Percentiles rank a stretch among this genome's conserved stretches.
Conservation (phyloP, 306 rosid genomes). For the Lathyrus tuberosus region DNA sequence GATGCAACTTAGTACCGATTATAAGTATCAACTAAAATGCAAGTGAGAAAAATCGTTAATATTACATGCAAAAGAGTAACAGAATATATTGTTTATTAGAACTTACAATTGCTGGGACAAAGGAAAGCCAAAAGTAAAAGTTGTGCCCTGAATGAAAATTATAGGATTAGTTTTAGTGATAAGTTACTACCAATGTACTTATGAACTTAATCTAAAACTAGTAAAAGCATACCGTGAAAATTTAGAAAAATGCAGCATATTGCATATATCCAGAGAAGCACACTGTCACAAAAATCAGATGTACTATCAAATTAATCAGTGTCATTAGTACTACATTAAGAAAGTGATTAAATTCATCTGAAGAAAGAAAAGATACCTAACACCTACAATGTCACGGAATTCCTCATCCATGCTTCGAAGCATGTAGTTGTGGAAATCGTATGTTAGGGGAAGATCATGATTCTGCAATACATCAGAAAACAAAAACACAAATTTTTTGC, state of each 20-base stretch:
- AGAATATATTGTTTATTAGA: slow-evolving; percentile 14
- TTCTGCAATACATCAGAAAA: slow-evolving; percentile 52
- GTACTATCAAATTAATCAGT: slow-evolving; percentile 13
- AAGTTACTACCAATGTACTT: not conserved
- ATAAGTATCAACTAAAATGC: slow-evolving; percentile 68
- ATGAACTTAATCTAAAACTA: slow-evolving; percentile 21
- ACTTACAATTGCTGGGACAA: slow-evolving; percentile 87
- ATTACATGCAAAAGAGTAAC: not conserved
- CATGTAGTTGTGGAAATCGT: slow-evolving; percentile 93
- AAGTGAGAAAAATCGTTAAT: slow-evolving; percentile 28
- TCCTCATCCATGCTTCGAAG: slow-evolving; percentile 98
- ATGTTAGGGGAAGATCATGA: slow-evolving; percentile 74
- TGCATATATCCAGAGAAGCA: slow-evolving; percentile 89
- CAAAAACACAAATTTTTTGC: slow-evolving; percentile 13
- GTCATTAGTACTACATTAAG: slow-evolving; percentile 12
- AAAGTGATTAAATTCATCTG: slow-evolving; percentile 24
- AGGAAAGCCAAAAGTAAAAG: slow-evolving; percentile 92
- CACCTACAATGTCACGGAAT: slow-evolving; percentile 83
- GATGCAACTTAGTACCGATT: slow-evolving; percentile 84
- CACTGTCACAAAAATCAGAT: slow-evolving; percentile 56
- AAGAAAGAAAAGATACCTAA: slow-evolving; percentile 56
- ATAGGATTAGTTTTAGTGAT: slow-evolving; percentile 26
- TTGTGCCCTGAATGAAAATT: slow-evolving; percentile 70
- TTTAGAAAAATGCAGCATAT: slow-evolving; percentile 77
- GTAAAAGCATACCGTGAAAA: slow-evolving; percentile 70